Evolutionary conservation across 2,329 filamentous ascomycete species (phyloP), one percentile per base, ranked within the genome.

Genomic region (Alternaria sp.): DNA sequence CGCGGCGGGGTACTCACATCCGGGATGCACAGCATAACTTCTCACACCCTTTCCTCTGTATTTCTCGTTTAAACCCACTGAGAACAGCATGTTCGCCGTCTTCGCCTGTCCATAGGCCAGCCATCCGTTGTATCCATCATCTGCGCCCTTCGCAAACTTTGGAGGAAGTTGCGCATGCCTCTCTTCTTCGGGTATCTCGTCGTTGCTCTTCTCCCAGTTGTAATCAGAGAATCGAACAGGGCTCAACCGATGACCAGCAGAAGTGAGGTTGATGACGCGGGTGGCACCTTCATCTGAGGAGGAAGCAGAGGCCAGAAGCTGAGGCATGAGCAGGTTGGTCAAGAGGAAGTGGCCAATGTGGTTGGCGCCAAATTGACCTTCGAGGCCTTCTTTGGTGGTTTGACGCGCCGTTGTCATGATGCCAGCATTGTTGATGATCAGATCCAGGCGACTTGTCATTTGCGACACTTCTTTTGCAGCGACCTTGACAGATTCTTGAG

Each of bases 261-360:
- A 75, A 10, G 73, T 77, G 10, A 79, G 54, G 43, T 75, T 77
- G 25, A 79, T 57, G 1, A 79, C 67, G 4, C 76, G 71, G 5
- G 71, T 74, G 1, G 67, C 46, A 4, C 73, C 71, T 5, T 63
- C 47, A 2, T 65, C 18, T 20, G 79, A 81, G 2, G 82, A 81
- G 21, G 76, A 69, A 3, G 74, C 69, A 8, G 70, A 66, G 7
- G 58, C 47, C 15, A 80, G 69, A 26, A 86, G 71, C 1, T 73
- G 75, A 1, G 80, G 80, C 10, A 83, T 67, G 1, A 86, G 74
- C 1, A 83, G 70, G 33, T 80, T 82, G 8, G 80, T 84, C 9
- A 86, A 68, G 0, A 85, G 74, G 8, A 83, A 82, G 64, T 84
- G 84, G 4, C 82, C 84, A 41, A 85, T 72, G 65, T 85, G 82